These are phyloP conservation scores for Creolimax fragrantissima DNA, from an alignment of 78 protist species.

Conservation along the genomic window DNA sequence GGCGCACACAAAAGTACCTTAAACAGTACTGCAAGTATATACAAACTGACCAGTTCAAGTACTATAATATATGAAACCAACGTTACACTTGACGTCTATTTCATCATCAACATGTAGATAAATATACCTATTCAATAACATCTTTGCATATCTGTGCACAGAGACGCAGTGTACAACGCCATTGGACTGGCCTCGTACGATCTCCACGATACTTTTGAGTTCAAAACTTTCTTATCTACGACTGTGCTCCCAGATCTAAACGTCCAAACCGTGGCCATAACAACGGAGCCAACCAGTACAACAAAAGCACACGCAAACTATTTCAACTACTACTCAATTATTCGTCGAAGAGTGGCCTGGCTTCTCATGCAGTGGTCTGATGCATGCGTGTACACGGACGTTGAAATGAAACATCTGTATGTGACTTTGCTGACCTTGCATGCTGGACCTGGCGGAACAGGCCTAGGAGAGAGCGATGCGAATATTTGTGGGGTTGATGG, in stretches of 20 bases:
- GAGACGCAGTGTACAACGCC: background rate
- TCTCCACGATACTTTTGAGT: background rate
- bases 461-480: background rate
- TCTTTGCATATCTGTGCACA: background rate
- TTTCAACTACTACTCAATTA: background rate
- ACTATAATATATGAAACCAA: no score
- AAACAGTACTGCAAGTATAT: no score
- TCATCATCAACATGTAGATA: no score
- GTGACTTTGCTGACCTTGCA: background rate
- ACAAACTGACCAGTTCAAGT: no score
- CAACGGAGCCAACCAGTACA: background rate
- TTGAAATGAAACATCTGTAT: background rate
- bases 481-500: background rate
- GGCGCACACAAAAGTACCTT: no score
- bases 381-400: background rate
- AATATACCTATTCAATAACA: no score
- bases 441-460: background rate
- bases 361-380: background rate
- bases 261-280: background rate
- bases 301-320: background rate
- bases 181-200: background rate
- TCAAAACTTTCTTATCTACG: background rate
- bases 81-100: no score
- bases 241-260: background rate
- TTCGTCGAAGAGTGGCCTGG: background rate